Evolutionary conservation across 768 basidiomycete species (phyloP).

Genomic region (Amanita pallidorosea): DNA sequence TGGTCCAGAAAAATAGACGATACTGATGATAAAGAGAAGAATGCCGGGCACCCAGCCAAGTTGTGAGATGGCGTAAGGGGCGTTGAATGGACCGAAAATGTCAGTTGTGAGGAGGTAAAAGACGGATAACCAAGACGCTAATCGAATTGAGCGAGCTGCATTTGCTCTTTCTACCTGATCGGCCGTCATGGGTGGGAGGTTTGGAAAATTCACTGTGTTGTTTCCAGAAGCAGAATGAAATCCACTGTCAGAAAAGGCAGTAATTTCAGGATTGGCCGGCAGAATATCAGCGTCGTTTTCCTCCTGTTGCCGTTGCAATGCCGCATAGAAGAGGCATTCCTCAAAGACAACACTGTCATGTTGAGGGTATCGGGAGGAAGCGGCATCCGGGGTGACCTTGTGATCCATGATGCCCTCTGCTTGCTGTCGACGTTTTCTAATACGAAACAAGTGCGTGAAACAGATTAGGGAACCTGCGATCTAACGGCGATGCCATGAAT

Average conservation of each 20-base stretch:
- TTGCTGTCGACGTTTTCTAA: neutral
- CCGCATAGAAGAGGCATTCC: constrained; percentile 26
- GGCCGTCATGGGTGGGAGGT: constrained; percentile 5
- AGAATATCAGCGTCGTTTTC: constrained; percentile 1
- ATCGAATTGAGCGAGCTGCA: constrained; percentile 35
- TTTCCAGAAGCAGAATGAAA: neutral
- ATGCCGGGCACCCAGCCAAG: constrained; percentile 46
- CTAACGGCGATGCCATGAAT: no score
- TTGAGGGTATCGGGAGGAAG: neutral
- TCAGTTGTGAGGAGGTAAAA: constrained; percentile 54
- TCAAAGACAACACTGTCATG: constrained; percentile 17
- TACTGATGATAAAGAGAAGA: constrained; percentile 32
- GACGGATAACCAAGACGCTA: constrained; percentile 37
- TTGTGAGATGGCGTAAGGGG: constrained; percentile 33
- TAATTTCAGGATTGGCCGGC: neutral
- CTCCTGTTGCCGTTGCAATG: constrained; percentile 20
- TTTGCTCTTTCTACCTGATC: constrained; percentile 15
- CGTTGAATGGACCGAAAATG: constrained; percentile 51
- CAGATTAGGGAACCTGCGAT: no score
- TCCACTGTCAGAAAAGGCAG: neutral
- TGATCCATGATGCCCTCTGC: neutral
- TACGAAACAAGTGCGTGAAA: neutral
- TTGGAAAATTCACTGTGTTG: neutral
- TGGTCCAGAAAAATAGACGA: neutral
- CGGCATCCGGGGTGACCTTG: neutral